Evolutionary conservation across 225 moss, liverwort and hornwort genomes (phyloP).

Genomic region (Ulota crispa): DNA sequence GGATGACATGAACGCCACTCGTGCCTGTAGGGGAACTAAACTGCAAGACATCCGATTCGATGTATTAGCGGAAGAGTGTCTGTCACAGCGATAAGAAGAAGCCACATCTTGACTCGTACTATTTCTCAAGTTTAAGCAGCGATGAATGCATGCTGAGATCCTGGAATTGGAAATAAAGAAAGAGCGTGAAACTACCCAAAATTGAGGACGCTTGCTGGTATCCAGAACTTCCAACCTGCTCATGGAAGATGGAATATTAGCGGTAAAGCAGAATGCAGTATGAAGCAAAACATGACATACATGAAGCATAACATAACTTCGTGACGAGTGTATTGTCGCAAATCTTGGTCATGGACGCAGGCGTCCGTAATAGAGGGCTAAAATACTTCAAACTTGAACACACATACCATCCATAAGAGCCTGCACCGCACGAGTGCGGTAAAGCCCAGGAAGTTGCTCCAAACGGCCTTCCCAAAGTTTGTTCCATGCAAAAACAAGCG

Average conservation of each 20-base stretch:
- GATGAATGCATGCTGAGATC: background rate
- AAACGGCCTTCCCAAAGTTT: constrained; percentile 74
- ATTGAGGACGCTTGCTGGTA: constrained; percentile 82
- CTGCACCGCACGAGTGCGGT: constrained; percentile 54
- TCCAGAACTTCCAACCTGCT: constrained; percentile 98
- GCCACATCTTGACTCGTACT: background rate
- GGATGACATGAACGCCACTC: constrained; percentile 94
- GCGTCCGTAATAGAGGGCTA: background rate
- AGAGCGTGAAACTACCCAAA: constrained; percentile 60
- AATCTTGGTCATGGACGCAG: background rate
- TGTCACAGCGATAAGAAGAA: background rate
- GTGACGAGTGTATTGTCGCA: background rate
- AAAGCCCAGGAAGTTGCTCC: constrained; percentile 64
- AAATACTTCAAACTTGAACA: background rate
- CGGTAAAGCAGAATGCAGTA: background rate
- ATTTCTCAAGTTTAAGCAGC: background rate
- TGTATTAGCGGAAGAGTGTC: background rate
- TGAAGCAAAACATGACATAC: background rate
- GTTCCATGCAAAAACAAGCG: constrained; percentile 89
- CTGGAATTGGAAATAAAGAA: background rate
- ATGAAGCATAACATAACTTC: background rate
- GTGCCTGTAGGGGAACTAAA: constrained; percentile 67
- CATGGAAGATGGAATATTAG: background rate
- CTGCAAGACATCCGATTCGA: constrained; percentile 39
- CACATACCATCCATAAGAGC: constrained; percentile 70